Conservation (phyloP, 768 basidiomycete species). For the Trametopsis cervina region DNA sequence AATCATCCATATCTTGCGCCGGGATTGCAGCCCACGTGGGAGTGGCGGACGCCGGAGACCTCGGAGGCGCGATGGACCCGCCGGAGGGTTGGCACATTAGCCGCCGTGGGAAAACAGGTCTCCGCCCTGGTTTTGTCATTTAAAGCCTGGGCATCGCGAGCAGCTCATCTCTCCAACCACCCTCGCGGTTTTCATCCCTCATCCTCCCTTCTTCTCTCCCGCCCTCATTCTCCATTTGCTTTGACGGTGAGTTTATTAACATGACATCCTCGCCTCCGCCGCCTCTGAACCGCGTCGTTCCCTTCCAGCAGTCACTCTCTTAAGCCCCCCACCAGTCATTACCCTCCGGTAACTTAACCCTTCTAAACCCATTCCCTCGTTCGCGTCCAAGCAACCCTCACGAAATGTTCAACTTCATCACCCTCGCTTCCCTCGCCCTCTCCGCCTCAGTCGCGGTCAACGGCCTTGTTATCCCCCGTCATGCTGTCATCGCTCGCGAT, state of each 20-base stretch:
- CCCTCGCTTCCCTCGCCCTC: constrained; percentile 38
- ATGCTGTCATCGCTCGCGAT: constrained; percentile 22
- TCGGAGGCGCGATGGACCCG: too few species aligned
- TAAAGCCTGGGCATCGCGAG: background rate
- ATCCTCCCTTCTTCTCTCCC: constrained; percentile 12
- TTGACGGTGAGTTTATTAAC: constrained; percentile 15
- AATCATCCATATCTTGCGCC: too few species aligned
- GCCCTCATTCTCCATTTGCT: constrained; percentile 10
- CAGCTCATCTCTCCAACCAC: constrained; percentile 8
- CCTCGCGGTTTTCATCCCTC: constrained; percentile 18
- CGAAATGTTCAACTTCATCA: constrained; percentile 26
- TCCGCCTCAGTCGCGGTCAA: constrained; percentile 31
- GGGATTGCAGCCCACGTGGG: too few species aligned
- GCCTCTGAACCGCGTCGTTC: background rate
- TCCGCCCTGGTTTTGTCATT: constrained; percentile 6
- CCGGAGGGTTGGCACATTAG: too few species aligned
- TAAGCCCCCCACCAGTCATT: constrained; percentile 13
- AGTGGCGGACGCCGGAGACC: too few species aligned
- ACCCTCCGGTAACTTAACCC: constrained; percentile 10
- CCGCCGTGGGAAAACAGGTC: constrained; percentile 13
- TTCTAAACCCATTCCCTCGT: constrained; percentile 14
- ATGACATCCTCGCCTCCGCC: background rate
- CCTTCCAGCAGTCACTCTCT: constrained; percentile 21
- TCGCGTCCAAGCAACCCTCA: constrained; percentile 15
- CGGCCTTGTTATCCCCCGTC: constrained; percentile 32